These are phyloP conservation scores for Monosporascus sp. DNA, from an alignment of 2,329 filamentous ascomycete genomes.

Conservation along the genomic window DNA sequence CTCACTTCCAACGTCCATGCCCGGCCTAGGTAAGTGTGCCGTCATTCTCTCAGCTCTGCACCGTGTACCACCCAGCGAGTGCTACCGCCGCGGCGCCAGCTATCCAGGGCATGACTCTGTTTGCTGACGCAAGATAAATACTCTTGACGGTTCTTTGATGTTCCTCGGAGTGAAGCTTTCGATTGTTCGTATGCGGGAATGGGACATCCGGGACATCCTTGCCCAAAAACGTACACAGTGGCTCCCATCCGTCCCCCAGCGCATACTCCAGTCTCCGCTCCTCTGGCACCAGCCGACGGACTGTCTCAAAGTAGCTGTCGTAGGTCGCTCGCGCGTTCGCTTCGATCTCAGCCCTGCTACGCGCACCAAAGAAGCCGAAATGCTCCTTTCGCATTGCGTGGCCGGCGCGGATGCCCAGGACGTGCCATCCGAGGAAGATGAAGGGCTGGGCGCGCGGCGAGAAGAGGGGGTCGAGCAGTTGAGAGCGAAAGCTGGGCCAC, in stretches of 20 bases:
- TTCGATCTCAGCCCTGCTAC: background rate
- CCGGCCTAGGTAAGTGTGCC: too few species aligned
- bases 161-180: too few species aligned
- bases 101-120: too few species aligned
- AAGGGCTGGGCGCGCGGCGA: too few species aligned
- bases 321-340: background rate
- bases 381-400: conserved; percentile 1
- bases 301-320: conserved; percentile 1
- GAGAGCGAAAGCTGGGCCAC: conserved; percentile 9
- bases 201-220: background rate
- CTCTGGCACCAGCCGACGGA: conserved; percentile 1
- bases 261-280: conserved; percentile 4
- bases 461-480: conserved; percentile 2
- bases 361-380: conserved; percentile 1
- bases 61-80: too few species aligned
- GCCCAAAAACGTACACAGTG: conserved; percentile 3
- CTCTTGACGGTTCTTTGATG: too few species aligned
- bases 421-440: background rate
- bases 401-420: background rate
- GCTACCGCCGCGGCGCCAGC: too few species aligned
- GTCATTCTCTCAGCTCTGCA: too few species aligned
- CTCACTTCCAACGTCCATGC: too few species aligned
- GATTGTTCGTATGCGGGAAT: conserved; percentile 3
- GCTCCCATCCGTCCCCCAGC: conserved; percentile 3
- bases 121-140: too few species aligned